Base-by-base conservation (phyloP, 441 rosid species). In the Flueggea neowawraea region DNA sequence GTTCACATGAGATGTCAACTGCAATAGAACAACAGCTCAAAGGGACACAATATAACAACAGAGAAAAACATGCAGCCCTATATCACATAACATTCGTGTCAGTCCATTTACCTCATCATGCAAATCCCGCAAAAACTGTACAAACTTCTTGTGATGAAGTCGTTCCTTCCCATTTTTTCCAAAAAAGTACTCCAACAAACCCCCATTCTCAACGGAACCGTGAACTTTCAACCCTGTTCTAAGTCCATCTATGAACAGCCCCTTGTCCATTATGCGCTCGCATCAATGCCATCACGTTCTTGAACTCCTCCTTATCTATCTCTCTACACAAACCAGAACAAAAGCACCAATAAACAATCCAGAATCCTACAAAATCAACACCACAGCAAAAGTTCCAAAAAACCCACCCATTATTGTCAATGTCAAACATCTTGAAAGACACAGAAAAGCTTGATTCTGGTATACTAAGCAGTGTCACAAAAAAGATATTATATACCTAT, bases 401-500 rank as follows among this genome's bases (percentile, higher is more conserved):
- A 65, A 87, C 95, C 53, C 67, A 94, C 99, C 95, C 94, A 62
- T 54, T 80, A 68, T 83, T 81, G 81, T 94, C 74, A 5, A 68
- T 66, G 66, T 91, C 99, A 76, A 94, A 89, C 99, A 86, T 94
- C 72, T 83, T 94, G 86, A 94, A 94, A 54, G 94, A 84, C 58
- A 86, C 80, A 0, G 92, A 77, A 57, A 91, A 91, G 77, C 89
- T 76, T 22, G 97, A 84, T 74, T 91, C 96, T 10, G 97, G 99
- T 33, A 87, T 83, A 75, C 99, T 81, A 60, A 94, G 95, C 53
- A 94, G 75, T 4, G 96, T 94, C 57, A 87, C 87, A 54, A 89
- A 86, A 79, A 94, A 94, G 67, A 94, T 91, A n/a, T n/a, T n/a
- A n/a, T n/a, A 61, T 91, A 89, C 88, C 99, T 94, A 88, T 56